Percentiles rank a stretch among this genome's conserved stretches.
These are phyloP conservation scores for Cytospora piceae DNA, from an alignment of 2,329 filamentous ascomycete genomes.

Conservation along the genomic window DNA sequence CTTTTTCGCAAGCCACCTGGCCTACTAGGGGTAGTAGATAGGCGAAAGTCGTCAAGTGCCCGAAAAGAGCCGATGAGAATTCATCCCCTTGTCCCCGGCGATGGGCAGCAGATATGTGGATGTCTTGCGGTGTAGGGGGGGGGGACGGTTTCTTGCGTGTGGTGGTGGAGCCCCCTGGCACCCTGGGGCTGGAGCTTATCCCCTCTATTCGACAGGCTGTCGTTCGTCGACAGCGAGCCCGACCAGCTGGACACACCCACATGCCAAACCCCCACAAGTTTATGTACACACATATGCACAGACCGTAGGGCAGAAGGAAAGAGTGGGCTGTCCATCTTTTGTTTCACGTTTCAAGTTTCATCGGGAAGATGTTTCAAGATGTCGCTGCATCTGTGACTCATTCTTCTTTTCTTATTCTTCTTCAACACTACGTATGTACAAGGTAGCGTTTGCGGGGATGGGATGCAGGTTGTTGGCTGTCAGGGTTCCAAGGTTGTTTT, in stretches of 20 bases:
- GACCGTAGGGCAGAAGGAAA: slow-evolving; percentile 13
- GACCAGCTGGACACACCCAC: slow-evolving; percentile 23
- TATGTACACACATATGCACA: too few relatives aligned
- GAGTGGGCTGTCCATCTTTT: slow-evolving; percentile 18
- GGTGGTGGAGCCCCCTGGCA: too few relatives aligned
- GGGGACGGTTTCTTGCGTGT: too few relatives aligned
- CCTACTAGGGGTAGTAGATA: neutral
- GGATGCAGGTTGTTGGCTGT: neutral
- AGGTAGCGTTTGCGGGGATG: neutral
- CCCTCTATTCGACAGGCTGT: slow-evolving; percentile 18
- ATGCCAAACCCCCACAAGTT: neutral
- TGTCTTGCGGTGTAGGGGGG: slow-evolving; percentile 21
- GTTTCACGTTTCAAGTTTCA: slow-evolving; percentile 25
- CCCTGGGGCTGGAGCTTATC: neutral
- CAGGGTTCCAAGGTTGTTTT: neutral
- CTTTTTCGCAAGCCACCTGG: neutral
- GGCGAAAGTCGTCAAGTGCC: neutral
- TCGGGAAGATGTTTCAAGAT: slow-evolving; percentile 17
- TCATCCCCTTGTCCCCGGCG: neutral
- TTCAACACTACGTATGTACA: neutral
- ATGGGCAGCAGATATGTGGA: neutral
- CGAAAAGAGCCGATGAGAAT: neutral
- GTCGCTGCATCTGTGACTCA: slow-evolving; percentile 23
- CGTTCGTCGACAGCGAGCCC: slow-evolving; percentile 9
- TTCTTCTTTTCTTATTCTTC: neutral